Base-by-base conservation (phyloP, 805 yeast genomes). In the Kodamaea nitidulidarum region DNA sequence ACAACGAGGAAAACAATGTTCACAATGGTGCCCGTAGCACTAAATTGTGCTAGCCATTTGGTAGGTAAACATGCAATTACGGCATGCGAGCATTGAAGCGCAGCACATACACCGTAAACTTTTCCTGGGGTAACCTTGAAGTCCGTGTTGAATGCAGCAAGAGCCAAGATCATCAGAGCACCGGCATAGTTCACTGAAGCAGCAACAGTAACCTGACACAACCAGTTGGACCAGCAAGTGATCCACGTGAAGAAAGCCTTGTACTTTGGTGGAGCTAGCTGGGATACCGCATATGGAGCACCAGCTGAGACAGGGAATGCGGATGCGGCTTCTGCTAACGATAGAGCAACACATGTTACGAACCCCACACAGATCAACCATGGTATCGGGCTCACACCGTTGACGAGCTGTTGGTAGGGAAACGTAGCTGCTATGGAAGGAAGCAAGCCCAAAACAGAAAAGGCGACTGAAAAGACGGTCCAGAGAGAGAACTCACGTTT, bases 261-360 rank as follows among this genome's bases (percentile, higher is more conserved):
- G 56, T 52, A 61, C 47, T 65, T 65, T 18, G 73, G 74, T 10
- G 85, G 84, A 2, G 84, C 75, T 47, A 80, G 61, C 50, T 78
- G 77, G 2, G 78, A 70, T 1, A 80, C 80, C 42, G 87, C 84
- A 48, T 81, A 81, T 35, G 83, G 84, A 5, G 83, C 70, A 33
- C 87, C 87, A 22, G 84, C 76, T 7, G 81, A 67, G 6, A 84
- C 80, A 28, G 88, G 88, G 61, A 76, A 76, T 4, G 84, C 78
- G 17, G 78, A 69, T 7, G 83, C 73, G 20, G 80, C 65, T 52
- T 81, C 87, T 0, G 84, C 84, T 74, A 81, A 67, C 14, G 80
- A 71, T 31, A 70, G 61, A 11, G 83, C 84, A 30, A 81, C 84
- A 5, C 73, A 66, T 39, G 74, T 63, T 38, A 81, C 70, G 27